Evolutionary conservation across 495 filamentous ascomycete species (phyloP).

Genomic region (Glarea lozoyensis): DNA sequence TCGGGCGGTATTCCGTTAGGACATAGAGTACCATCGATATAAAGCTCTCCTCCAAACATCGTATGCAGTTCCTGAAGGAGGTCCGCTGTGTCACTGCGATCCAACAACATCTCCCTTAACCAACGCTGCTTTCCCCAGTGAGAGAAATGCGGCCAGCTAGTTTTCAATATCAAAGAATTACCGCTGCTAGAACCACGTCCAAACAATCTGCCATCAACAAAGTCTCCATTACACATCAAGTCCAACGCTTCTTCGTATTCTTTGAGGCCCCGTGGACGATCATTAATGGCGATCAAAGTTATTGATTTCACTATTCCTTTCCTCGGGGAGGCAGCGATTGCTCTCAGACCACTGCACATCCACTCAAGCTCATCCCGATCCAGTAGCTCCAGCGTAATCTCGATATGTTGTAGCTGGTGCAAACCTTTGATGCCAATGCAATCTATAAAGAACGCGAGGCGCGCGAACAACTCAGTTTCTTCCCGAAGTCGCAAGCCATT

Average conservation of each 20-base stretch:
- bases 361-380: slow-evolving; percentile 22
- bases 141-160: slow-evolving; percentile 17
- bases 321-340: slow-evolving; percentile 6
- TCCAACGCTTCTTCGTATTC: slow-evolving; percentile 16
- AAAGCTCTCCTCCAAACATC: slow-evolving; percentile 14
- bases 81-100: slow-evolving; percentile 13
- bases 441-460: slow-evolving; percentile 6
- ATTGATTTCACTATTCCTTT: slow-evolving; percentile 11
- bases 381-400: slow-evolving; percentile 15
- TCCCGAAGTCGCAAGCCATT: slow-evolving; percentile 12
- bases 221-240: slow-evolving; percentile 10
- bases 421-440: neutral
- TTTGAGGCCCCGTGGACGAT: slow-evolving; percentile 10
- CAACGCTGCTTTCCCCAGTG: slow-evolving; percentile 21
- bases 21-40: slow-evolving; percentile 10
- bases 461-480: slow-evolving; percentile 6
- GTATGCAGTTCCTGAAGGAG: slow-evolving; percentile 13
- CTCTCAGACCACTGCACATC: slow-evolving; percentile 9
- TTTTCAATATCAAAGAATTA: slow-evolving; percentile 8
- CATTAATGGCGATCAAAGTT: slow-evolving; percentile 9
- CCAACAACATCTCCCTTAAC: slow-evolving; percentile 17
- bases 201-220: slow-evolving; percentile 15
- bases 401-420: slow-evolving; percentile 7
- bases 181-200: neutral
- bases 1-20: slow-evolving; percentile 3